These are phyloP conservation scores for Ogataea ganodermae DNA, from an alignment of 805 yeast genomes.

Conservation along the genomic window DNA sequence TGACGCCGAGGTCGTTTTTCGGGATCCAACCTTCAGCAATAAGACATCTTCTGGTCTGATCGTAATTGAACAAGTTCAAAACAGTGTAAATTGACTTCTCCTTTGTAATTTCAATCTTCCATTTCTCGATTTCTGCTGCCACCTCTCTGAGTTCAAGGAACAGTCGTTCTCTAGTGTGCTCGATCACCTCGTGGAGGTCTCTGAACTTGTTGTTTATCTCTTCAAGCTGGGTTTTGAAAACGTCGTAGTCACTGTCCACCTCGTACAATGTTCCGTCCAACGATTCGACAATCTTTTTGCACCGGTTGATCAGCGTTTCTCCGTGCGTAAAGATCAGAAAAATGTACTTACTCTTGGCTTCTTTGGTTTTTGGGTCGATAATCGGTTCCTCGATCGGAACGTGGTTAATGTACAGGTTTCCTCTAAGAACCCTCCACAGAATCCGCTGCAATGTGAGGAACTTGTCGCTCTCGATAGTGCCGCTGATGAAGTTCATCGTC, in stretches of 20 bases:
- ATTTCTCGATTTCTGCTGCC: constrained; percentile 70
- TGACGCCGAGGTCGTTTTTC: constrained; percentile 64
- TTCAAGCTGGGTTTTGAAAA: constrained; percentile 48
- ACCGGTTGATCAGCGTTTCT: constrained; percentile 62
- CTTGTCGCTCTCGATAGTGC: constrained; percentile 74
- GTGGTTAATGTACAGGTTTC: constrained; percentile 81
- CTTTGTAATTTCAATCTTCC: constrained; percentile 69
- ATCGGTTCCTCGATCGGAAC: constrained; percentile 71
- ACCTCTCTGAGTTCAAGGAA: constrained; percentile 76
- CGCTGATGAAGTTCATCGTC: constrained; percentile 60
- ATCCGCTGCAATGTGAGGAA: constrained; percentile 76
- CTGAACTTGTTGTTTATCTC: constrained; percentile 48
- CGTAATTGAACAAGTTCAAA: constrained; percentile 78
- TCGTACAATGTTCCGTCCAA: constrained; percentile 77
- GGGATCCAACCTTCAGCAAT: constrained; percentile 99
- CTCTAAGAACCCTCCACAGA: constrained; percentile 90
- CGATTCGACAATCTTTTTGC: constrained; percentile 81
- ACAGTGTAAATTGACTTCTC: constrained; percentile 84
- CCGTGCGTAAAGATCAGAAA: constrained; percentile 95
- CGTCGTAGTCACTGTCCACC: constrained; percentile 46
- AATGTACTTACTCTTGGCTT: constrained; percentile 67
- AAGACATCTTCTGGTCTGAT: constrained; percentile 79
- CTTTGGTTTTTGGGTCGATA: constrained; percentile 57
- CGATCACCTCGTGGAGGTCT: constrained; percentile 53
- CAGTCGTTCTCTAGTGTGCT: constrained; percentile 66